Evolutionary conservation across 176 grass and related monocot species (phyloP).

Genomic region (Dendrocalamus sinicus): DNA sequence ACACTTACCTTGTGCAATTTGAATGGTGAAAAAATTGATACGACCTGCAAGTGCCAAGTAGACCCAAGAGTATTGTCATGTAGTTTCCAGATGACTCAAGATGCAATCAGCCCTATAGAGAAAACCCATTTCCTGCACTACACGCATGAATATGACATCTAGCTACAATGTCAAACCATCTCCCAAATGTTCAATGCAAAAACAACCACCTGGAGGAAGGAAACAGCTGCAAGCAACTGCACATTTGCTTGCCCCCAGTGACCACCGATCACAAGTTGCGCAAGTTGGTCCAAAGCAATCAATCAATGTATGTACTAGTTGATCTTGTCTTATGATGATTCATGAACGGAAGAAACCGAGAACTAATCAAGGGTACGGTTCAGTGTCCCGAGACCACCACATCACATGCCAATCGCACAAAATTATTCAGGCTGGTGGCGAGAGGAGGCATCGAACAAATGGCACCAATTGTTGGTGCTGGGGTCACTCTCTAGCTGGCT

Average conservation of each 20-base stretch:
- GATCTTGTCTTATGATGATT: background rate
- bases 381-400: background rate
- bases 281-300: background rate
- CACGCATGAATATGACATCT: too few species aligned
- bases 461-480: background rate
- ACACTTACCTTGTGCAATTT: too few species aligned
- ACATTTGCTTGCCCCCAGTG: background rate
- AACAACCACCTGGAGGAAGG: background rate
- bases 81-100: background rate
- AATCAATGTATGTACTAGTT: background rate
- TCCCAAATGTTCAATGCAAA: too few species aligned
- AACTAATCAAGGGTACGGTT: background rate
- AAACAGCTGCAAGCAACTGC: background rate
- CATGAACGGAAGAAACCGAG: background rate
- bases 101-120: background rate
- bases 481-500: background rate
- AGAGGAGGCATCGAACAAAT: background rate
- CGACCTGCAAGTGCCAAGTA: too few species aligned
- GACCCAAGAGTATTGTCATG: background rate
- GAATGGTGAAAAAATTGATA: too few species aligned
- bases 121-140: background rate
- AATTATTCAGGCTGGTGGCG: conserved; percentile 32
- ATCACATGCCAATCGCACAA: background rate
- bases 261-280: background rate
- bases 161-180: background rate